Evolutionary conservation across 345 rosid species (phyloP).

Genomic region (Laguncularia racemosa): DNA sequence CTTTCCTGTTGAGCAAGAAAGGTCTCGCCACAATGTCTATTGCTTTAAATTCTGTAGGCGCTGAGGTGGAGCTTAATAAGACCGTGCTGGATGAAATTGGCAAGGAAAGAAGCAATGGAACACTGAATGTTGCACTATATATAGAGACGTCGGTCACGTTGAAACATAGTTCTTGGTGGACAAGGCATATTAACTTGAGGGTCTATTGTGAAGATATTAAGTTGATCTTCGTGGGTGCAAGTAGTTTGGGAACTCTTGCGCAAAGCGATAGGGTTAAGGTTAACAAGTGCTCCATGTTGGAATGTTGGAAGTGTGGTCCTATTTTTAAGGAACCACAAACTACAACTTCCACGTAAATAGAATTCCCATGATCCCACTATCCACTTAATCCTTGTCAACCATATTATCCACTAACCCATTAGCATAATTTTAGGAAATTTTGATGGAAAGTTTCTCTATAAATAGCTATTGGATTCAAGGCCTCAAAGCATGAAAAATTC

Average conservation of each 20-base stretch:
- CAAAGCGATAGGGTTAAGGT: no score
- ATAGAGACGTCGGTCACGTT: neutral
- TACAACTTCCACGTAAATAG: no score
- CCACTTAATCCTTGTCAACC: no score
- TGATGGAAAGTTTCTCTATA: no score
- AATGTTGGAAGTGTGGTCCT: no score
- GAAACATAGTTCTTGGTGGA: slow-evolving; percentile 5
- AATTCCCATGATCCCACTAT: no score
- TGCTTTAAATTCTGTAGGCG: neutral
- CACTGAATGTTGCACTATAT: neutral
- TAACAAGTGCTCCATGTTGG: no score
- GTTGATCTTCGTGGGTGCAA: neutral
- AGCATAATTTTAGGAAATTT: no score
- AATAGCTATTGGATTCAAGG: no score
- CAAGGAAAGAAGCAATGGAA: neutral
- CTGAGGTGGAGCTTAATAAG: neutral
- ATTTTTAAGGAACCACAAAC: no score
- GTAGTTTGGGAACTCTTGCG: neutral
- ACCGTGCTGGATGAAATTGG: neutral
- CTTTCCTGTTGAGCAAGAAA: neutral
- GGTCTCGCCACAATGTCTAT: neutral
- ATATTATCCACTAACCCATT: no score
- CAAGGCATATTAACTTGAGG: neutral
- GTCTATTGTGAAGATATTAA: slow-evolving; percentile 1
- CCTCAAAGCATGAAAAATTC: no score